Percentiles rank a stretch among this genome's conserved stretches.
Evolutionary conservation across 768 basidiomycete genomes (phyloP).

Genomic region (Tephrocybe rancida): DNA sequence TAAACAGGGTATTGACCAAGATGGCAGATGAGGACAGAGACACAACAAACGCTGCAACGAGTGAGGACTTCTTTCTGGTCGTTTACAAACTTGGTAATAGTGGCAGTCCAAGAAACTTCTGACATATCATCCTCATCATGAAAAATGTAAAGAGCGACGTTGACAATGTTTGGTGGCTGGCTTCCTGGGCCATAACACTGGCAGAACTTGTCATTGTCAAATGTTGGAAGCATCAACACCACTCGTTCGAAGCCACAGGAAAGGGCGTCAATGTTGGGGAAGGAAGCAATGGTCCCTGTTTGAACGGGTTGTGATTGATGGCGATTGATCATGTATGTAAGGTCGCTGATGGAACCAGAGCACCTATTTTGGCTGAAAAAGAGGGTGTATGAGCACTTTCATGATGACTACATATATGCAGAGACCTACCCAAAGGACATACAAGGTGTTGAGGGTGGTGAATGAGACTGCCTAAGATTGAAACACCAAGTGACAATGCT

Average conservation of each 20-base stretch:
- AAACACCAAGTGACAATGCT: conserved; percentile 91
- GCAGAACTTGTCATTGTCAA: conserved; percentile 68
- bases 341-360: conserved; percentile 92
- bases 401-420: neutral
- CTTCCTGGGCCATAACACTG: conserved; percentile 73
- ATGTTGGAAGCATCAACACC: conserved; percentile 71
- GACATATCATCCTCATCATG: conserved; percentile 75
- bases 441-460: conserved; percentile 82
- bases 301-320: conserved; percentile 89
- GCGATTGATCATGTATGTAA: conserved; percentile 88
- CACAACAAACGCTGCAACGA: conserved; percentile 84
- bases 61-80: conserved; percentile 60
- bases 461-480: conserved; percentile 88
- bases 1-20: conserved; percentile 92
- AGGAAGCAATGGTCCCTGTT: conserved; percentile 90
- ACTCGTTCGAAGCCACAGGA: conserved; percentile 76
- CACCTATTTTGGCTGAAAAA: conserved; percentile 61
- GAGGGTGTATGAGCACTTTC: conserved; percentile 12
- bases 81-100: conserved; percentile 74
- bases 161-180: conserved; percentile 91
- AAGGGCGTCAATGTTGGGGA: conserved; percentile 72
- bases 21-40: conserved; percentile 91
- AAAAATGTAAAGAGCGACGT: conserved; percentile 90
- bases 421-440: conserved; percentile 49
- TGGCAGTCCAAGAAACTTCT: conserved; percentile 77